Evolutionary conservation across 2,329 filamentous ascomycete genomes (phyloP).

Genomic region (Colletotrichum tofieldiae): DNA sequence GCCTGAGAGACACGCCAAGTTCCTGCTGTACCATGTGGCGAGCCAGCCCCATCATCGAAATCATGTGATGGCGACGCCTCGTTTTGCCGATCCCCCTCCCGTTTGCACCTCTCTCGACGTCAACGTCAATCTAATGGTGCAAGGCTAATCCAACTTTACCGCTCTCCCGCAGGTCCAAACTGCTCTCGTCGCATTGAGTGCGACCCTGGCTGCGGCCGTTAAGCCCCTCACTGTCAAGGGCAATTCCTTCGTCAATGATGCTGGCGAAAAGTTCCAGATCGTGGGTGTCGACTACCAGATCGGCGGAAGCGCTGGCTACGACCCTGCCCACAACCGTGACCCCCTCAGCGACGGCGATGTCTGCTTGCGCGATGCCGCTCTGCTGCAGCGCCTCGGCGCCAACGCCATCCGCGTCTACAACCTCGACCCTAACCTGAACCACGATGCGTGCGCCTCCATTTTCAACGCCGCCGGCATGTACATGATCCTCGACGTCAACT

Average conservation of each 20-base stretch:
- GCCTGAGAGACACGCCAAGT: constrained; percentile 23
- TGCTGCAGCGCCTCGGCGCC: constrained; percentile 76
- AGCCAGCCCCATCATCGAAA: constrained; percentile 5
- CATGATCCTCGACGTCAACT: constrained; percentile 80
- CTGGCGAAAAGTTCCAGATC: constrained; percentile 75
- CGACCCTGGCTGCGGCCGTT: constrained; percentile 70
- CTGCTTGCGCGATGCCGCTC: constrained; percentile 76
- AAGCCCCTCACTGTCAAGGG: constrained; percentile 70
- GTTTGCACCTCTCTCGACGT: neutral
- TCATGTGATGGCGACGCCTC: constrained; percentile 21
- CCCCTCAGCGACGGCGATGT: constrained; percentile 71
- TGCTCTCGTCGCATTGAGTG: constrained; percentile 68
- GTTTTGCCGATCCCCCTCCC: constrained; percentile 15
- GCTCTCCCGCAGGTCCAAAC: constrained; percentile 53
- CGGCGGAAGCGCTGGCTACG: constrained; percentile 75
- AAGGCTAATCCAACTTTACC: constrained; percentile 11
- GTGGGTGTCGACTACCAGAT: constrained; percentile 80
- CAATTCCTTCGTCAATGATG: constrained; percentile 73
- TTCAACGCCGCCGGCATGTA: constrained; percentile 80
- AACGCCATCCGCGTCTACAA: constrained; percentile 82
- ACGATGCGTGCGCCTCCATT: constrained; percentile 77
- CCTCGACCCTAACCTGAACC: constrained; percentile 76
- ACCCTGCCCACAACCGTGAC: constrained; percentile 68
- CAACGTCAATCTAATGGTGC: neutral
- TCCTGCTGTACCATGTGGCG: constrained; percentile 4